Evolutionary conservation across 805 yeast genomes (phyloP).

Genomic region (Candida nanaspora): DNA sequence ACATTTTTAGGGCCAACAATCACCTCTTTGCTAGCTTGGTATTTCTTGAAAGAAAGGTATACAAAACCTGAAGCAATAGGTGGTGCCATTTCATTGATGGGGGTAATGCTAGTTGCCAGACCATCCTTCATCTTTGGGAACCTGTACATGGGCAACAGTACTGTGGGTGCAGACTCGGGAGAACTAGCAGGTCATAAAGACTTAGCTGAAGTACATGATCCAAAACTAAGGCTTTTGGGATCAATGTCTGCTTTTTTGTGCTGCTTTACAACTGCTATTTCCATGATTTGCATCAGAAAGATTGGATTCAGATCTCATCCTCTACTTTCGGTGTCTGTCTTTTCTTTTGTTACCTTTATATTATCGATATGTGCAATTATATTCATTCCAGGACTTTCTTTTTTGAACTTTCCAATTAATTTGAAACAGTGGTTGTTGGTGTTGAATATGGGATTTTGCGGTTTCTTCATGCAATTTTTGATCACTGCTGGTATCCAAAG

Average conservation of each 20-base stretch:
- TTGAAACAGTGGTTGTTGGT: constrained; percentile 61
- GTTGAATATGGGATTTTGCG: constrained; percentile 58
- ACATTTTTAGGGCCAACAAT: constrained; percentile 73
- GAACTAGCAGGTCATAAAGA: not conserved
- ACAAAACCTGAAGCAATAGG: constrained; percentile 63
- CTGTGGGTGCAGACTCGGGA: not conserved
- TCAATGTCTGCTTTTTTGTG: constrained; percentile 54
- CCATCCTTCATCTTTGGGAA: constrained; percentile 66
- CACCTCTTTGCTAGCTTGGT: constrained; percentile 68
- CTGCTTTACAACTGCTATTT: constrained; percentile 61
- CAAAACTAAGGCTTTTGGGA: constrained; percentile 41
- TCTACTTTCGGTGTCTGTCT: constrained; percentile 68
- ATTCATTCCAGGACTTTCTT: constrained; percentile 48
- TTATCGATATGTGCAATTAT: constrained; percentile 47
- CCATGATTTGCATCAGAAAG: constrained; percentile 62
- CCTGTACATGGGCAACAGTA: constrained; percentile 10
- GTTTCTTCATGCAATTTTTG: constrained; percentile 75
- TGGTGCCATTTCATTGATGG: constrained; percentile 58
- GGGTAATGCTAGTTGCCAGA: constrained; percentile 76
- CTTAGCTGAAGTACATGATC: not conserved
- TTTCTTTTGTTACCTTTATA: constrained; percentile 53
- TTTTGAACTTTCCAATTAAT: constrained; percentile 51
- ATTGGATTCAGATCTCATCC: constrained; percentile 81
- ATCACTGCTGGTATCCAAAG: constrained; percentile 79
- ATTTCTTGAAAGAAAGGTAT: constrained; percentile 58